Percentiles rank a stretch among this genome's conserved stretches.
Evolutionary conservation across 345 rosid genomes (phyloP).

Genomic region (Iberis pinnata): DNA sequence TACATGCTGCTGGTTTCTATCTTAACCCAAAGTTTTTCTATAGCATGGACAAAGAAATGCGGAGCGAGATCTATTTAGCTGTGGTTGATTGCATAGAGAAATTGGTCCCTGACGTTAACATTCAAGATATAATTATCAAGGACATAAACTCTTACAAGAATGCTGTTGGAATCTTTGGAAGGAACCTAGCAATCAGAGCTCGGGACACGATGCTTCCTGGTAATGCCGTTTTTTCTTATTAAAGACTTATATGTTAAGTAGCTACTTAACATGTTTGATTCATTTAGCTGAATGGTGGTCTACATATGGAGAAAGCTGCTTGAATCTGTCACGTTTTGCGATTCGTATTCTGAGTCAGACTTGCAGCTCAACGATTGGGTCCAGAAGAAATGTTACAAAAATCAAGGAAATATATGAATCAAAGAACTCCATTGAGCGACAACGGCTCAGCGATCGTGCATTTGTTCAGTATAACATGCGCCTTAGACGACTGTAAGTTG

Average conservation of each 20-base stretch:
- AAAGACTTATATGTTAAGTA: too few species aligned
- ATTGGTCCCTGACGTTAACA: slow-evolving; percentile 55
- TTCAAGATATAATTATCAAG: slow-evolving; percentile 69
- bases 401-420: slow-evolving; percentile 44
- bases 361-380: slow-evolving; percentile 46
- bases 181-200: slow-evolving; percentile 81
- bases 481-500: slow-evolving; percentile 53
- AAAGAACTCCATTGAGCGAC: slow-evolving; percentile 70
- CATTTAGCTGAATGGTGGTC: slow-evolving; percentile 94
- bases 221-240: slow-evolving; percentile 22
- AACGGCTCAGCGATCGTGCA: slow-evolving; percentile 55
- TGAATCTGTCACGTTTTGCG: slow-evolving; percentile 76
- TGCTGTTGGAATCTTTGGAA: slow-evolving; percentile 78
- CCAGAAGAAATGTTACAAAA: slow-evolving; percentile 31
- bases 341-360: slow-evolving; percentile 73
- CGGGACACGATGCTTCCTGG: slow-evolving; percentile 74
- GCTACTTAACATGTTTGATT: slow-evolving; percentile 2
- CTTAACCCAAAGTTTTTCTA: slow-evolving; percentile 87
- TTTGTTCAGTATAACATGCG: slow-evolving; percentile 83
- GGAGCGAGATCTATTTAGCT: slow-evolving; percentile 49
- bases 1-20: slow-evolving; percentile 77
- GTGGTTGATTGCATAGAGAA: slow-evolving; percentile 85
- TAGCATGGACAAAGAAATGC: slow-evolving; percentile 55
- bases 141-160: slow-evolving; percentile 65
- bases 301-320: slow-evolving; percentile 87